Conservation (phyloP, 2,329 filamentous ascomycete genomes). For the Penicillium polonicum region DNA sequence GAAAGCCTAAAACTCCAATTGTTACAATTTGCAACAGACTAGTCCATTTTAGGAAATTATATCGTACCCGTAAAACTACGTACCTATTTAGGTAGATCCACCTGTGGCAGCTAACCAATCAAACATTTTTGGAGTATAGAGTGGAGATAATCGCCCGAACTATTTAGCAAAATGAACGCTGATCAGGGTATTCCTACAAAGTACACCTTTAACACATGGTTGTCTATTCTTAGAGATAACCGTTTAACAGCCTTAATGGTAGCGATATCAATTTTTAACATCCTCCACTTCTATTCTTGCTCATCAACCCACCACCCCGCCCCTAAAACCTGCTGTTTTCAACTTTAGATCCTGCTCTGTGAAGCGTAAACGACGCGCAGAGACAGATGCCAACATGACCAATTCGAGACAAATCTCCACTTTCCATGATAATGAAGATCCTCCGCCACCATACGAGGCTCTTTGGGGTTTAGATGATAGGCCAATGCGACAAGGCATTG, state of each 20-base stretch:
- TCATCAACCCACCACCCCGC: not conserved
- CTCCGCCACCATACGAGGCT: not conserved
- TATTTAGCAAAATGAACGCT: not conserved
- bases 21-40: no score
- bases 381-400: not conserved
- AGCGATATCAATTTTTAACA: not conserved
- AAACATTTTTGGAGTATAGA: no score
- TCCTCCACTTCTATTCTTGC: not conserved
- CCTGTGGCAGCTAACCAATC: no score
- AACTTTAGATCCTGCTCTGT: not conserved
- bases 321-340: not conserved
- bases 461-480: not conserved
- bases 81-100: no score
- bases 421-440: not conserved
- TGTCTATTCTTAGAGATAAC: not conserved
- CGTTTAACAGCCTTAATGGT: not conserved
- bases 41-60: not conserved
- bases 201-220: not conserved
- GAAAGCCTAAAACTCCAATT: not conserved
- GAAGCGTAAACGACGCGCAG: not conserved
- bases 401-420: not conserved
- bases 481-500: no score
- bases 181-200: not conserved
- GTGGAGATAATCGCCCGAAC: no score
- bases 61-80: not conserved